Evolutionary conservation across 768 basidiomycete species (phyloP).

Genomic region (Russula lepida): DNA sequence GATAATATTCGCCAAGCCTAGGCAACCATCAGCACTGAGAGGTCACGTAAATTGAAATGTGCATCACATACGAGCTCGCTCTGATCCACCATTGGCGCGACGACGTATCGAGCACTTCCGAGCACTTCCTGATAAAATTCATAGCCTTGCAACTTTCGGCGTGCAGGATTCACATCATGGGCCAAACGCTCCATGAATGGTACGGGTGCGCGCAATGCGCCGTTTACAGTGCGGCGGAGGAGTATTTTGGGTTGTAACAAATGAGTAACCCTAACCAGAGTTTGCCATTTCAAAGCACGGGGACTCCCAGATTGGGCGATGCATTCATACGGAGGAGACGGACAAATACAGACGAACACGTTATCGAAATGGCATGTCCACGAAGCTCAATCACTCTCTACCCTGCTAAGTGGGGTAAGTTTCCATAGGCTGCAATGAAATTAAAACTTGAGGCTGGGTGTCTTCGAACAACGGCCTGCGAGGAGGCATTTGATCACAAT

Average conservation of each 20-base stretch:
- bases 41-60: background rate
- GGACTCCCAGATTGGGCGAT: slow-evolving; percentile 52
- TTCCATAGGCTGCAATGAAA: no score
- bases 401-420: background rate
- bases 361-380: slow-evolving; percentile 54
- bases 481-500: slow-evolving; percentile 10
- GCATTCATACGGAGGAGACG: slow-evolving; percentile 46
- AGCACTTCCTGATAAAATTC: slow-evolving; percentile 76
- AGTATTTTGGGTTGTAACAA: background rate
- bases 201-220: slow-evolving; percentile 4
- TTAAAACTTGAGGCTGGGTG: slow-evolving; percentile 24
- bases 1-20: slow-evolving; percentile 89
- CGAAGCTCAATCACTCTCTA: background rate
- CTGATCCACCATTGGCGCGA: slow-evolving; percentile 99
- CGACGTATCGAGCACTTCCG: slow-evolving; percentile 79
- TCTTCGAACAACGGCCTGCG: slow-evolving; percentile 22
- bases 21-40: background rate
- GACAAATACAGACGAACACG: slow-evolving; percentile 37
- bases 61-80: slow-evolving; percentile 72
- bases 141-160: slow-evolving; percentile 57
- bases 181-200: slow-evolving; percentile 1
- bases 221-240: background rate
- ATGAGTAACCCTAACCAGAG: slow-evolving; percentile 8
- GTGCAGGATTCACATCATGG: background rate
- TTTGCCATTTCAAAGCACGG: background rate